phyloP scores from a whole-genome alignment of 768 basidiomycete genomes.

The Solioccasus polychromus region DNA sequence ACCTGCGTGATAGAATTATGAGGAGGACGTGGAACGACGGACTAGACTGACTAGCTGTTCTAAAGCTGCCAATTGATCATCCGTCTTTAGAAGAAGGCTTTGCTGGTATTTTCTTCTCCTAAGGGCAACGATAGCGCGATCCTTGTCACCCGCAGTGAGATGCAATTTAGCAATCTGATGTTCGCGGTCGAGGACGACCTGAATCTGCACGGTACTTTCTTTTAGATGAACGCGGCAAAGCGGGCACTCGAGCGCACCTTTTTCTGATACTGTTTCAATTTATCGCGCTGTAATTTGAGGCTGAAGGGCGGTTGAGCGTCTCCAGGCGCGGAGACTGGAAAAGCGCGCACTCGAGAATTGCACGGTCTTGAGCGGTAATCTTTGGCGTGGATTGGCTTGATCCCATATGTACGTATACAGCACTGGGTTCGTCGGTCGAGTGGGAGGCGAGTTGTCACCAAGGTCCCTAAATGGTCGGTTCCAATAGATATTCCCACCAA shows the following conservation, averaged over 20 bases:
- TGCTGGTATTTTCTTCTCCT: constrained; percentile 94
- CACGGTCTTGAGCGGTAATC: constrained; percentile 90
- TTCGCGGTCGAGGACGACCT: constrained; percentile 82
- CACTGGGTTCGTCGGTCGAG: too few species aligned
- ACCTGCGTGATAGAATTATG: constrained; percentile 52
- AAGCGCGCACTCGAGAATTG: constrained; percentile 84
- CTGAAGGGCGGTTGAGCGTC: constrained; percentile 41
- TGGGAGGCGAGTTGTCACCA: too few species aligned
- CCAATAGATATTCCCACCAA: constrained; percentile 15
- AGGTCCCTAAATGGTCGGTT: not conserved
- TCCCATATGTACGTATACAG: constrained; percentile 48
- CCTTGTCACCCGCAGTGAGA: constrained; percentile 77
- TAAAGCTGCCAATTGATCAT: constrained; percentile 81
- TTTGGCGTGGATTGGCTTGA: constrained; percentile 74
- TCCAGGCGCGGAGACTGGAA: constrained; percentile 15
- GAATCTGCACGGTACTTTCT: constrained; percentile 53
- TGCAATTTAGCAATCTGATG: constrained; percentile 85
- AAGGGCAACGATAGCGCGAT: constrained; percentile 82
- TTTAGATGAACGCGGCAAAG: not conserved
- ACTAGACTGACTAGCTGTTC: constrained; percentile 72
- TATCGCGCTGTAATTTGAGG: constrained; percentile 94
- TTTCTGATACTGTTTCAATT: constrained; percentile 93
- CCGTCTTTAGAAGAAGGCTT: constrained; percentile 80
- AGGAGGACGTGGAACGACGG: not conserved
- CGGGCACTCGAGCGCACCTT: constrained; percentile 49